phyloP scores from a whole-genome alignment of 345 rosid species.

The Clarkia xantiana region DNA sequence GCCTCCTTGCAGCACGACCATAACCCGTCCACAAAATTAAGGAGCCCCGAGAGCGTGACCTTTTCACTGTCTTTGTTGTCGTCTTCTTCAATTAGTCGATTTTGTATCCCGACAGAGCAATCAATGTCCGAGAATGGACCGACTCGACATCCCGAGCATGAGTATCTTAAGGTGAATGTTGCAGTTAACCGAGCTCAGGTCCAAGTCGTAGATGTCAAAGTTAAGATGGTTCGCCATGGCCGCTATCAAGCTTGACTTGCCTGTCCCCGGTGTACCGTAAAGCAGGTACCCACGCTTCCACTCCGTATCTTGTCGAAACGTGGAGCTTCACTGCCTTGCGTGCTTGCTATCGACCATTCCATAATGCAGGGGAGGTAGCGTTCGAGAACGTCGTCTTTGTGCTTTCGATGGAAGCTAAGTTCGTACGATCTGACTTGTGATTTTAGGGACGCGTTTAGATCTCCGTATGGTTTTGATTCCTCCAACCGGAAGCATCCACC shows the following conservation, averaged over 20 bases:
- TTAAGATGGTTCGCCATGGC: conserved; percentile 14
- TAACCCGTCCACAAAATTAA: conserved; percentile 14
- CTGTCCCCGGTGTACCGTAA: conserved; percentile 20
- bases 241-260: conserved; percentile 19
- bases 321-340: conserved; percentile 12
- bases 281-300: conserved; percentile 17
- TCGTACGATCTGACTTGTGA: conserved; percentile 11
- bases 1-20: conserved; percentile 14
- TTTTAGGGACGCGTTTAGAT: neutral
- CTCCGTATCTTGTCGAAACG: conserved; percentile 4
- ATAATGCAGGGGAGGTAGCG: conserved; percentile 16
- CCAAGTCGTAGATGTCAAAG: conserved; percentile 18
- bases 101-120: conserved; percentile 10
- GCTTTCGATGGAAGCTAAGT: conserved; percentile 13
- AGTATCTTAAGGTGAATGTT: conserved; percentile 9
- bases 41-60: conserved; percentile 6
- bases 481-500: conserved; percentile 9
- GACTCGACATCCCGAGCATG: conserved; percentile 10
- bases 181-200: conserved; percentile 4
- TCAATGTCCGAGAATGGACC: conserved; percentile 18
- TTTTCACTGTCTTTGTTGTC: neutral
- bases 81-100: conserved; percentile 4
- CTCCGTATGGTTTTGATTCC: neutral
- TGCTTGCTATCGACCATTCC: conserved; percentile 5
- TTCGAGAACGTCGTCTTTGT: conserved; percentile 12